Evolutionary conservation across 1,139 yeast genomes (phyloP).

Genomic region (Meyerozyma carpophila): DNA sequence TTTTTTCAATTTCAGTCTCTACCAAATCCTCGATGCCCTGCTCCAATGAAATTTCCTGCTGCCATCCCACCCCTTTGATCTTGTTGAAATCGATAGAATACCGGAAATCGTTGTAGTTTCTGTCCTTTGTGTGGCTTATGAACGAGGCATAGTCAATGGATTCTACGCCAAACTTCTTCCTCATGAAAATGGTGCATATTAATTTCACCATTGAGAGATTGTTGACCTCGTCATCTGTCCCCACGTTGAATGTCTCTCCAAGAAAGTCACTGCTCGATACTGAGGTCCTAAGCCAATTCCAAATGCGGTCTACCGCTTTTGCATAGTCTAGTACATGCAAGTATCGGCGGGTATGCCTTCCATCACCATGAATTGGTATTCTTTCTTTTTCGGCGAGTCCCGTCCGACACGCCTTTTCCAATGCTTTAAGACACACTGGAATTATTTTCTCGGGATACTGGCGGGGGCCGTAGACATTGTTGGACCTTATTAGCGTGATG

Average conservation of each 20-base stretch:
- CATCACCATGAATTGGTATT: constrained; percentile 44
- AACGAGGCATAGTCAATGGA: constrained; percentile 13
- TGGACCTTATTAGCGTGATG: constrained; percentile 41
- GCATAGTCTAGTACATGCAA: constrained; percentile 46
- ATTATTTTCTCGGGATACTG: constrained; percentile 57
- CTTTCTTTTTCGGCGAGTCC: constrained; percentile 9
- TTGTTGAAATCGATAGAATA: constrained; percentile 39
- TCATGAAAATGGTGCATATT: constrained; percentile 15
- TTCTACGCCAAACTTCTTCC: constrained; percentile 7
- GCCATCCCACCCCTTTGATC: constrained; percentile 44
- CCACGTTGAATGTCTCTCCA: constrained; percentile 44
- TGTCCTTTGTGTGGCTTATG: constrained; percentile 30
- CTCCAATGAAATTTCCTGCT: constrained; percentile 27
- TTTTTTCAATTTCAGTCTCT: background rate
- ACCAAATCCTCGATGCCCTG: constrained; percentile 25
- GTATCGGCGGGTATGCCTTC: constrained; percentile 41
- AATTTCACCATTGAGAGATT: constrained; percentile 28
- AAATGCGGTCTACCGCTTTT: constrained; percentile 33
- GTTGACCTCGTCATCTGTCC: constrained; percentile 39
- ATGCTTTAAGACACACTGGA: constrained; percentile 24
- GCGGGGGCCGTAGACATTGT: constrained; percentile 52
- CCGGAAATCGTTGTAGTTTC: constrained; percentile 47
- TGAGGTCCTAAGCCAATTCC: constrained; percentile 12
- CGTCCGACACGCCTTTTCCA: constrained; percentile 7
- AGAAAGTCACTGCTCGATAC: constrained; percentile 11